Evolutionary conservation across 2,329 filamentous ascomycete species (phyloP), one percentile per base, ranked within the genome.

Genomic region (Arthrobotrys pseudoclavata): DNA sequence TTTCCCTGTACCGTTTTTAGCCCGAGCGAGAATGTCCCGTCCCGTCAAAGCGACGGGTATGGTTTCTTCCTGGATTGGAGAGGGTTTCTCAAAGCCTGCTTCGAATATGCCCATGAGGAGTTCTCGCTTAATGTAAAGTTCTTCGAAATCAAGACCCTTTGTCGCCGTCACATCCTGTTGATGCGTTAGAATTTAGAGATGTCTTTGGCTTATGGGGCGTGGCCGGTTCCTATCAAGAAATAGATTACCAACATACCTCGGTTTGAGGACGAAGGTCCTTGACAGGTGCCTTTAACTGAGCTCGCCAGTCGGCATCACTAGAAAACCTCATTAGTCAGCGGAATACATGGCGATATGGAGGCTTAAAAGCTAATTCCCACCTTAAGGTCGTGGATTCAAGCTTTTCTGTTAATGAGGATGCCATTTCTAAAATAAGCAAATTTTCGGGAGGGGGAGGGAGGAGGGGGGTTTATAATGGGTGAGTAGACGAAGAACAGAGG

Each of bases 31-130:
- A 82, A 99, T 94, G 83, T 99, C 96, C 85, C 95, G 90, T 70
- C 96, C 96, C 57, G 95, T 97, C 71, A 99, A 88, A 62, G 96
- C 96, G 80, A 99, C 95, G 57, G 96, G 96, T 82, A 99, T 97
- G 69, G 96, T 94, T 86, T 98, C 96, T 90, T 99, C 96, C 89
- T 99, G 96, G 82, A 99, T 99, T 10, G 96, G 96, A 71, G 96
- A 99, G 15, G 96, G 96, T 86, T 97, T 97, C 84, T 99, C 96
- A 84, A 97, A 99, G 79, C 96, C 96, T 81, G 96, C 96, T 86
- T 99, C 96, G 84, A 98, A 99, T 81, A 99, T 98, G 79, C 96
- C 96, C 95, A 98, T 99, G 86, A 99, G 89, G 79, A 99, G 87
- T 83, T 97, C 93, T 83, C 96, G 89, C 87, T 97, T 97, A 82